phyloP scores from a whole-genome alignment of 2,329 filamentous ascomycete genomes.

The Calonectria naviculata region DNA sequence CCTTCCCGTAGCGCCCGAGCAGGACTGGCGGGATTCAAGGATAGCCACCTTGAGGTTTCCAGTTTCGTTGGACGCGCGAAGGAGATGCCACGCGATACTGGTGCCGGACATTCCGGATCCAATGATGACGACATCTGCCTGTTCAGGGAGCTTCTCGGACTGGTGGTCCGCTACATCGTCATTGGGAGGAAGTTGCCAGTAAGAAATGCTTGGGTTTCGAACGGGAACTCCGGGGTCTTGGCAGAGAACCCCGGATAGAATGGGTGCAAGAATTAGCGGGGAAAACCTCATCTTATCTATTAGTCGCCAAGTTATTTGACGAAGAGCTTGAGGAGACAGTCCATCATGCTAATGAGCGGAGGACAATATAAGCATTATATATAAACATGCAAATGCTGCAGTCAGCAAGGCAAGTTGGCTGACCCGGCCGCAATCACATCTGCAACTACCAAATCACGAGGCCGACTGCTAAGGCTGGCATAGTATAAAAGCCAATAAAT shows the following conservation, averaged over 20 bases:
- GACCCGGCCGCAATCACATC: neutral
- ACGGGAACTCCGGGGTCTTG: constrained; percentile 7
- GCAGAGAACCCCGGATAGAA: neutral
- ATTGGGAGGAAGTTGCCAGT: constrained; percentile 8
- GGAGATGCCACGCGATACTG: constrained; percentile 8
- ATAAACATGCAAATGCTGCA: neutral
- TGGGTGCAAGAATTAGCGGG: neutral
- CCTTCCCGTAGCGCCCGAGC: constrained; percentile 5
- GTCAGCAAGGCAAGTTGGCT: neutral
- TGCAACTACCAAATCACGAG: neutral
- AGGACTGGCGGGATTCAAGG: constrained; percentile 5
- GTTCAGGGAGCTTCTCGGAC: neutral
- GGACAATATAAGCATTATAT: neutral
- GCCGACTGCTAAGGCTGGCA: neutral
- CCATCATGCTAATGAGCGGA: no score
- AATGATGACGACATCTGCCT: constrained; percentile 9
- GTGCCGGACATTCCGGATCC: constrained; percentile 14
- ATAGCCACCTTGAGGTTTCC: neutral
- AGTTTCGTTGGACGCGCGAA: neutral
- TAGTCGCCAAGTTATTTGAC: no score
- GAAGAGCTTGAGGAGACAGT: neutral
- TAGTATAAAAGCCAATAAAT: no score
- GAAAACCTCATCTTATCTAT: neutral
- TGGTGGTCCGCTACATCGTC: constrained; percentile 5
- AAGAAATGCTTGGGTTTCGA: constrained; percentile 10